Evolutionary conservation across 2,329 filamentous ascomycete genomes (phyloP).

Genomic region (Trichoderma lentiforme): DNA sequence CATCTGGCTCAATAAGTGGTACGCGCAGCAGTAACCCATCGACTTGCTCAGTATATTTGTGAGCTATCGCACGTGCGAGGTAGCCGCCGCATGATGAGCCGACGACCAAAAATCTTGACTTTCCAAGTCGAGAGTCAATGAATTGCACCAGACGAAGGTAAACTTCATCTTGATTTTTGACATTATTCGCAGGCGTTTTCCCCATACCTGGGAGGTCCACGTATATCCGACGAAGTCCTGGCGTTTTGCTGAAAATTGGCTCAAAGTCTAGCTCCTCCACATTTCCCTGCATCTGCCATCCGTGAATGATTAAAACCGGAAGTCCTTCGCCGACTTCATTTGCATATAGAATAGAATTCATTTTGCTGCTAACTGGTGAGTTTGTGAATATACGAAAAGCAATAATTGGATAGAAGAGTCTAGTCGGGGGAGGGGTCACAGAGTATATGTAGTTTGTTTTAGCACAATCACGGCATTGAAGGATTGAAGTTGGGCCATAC

Average conservation of each 20-base stretch:
- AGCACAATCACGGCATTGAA: background rate
- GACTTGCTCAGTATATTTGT: constrained; percentile 11
- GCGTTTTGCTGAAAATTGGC: constrained; percentile 17
- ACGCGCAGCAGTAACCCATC: constrained; percentile 19
- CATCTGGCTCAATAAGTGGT: constrained; percentile 18
- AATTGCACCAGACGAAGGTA: constrained; percentile 7
- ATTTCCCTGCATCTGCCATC: constrained; percentile 13
- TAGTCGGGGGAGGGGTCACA: background rate
- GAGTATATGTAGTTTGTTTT: background rate
- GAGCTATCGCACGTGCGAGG: constrained; percentile 18
- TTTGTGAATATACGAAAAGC: background rate
- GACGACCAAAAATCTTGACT: constrained; percentile 10
- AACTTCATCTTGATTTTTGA: constrained; percentile 14
- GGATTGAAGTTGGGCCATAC: background rate
- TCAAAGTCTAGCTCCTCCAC: constrained; percentile 19
- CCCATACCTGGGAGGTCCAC: constrained; percentile 20
- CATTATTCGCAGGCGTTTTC: constrained; percentile 7
- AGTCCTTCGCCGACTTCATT: constrained; percentile 18
- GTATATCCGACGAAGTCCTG: constrained; percentile 18
- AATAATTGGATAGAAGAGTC: background rate
- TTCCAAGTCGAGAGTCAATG: constrained; percentile 10
- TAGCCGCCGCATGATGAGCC: constrained; percentile 20
- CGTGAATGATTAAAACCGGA: constrained; percentile 17
- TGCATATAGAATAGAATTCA: constrained; percentile 4
- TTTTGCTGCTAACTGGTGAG: background rate